Conservation (phyloP, 768 basidiomycete genomes). For the Amanita polypyramis region DNA sequence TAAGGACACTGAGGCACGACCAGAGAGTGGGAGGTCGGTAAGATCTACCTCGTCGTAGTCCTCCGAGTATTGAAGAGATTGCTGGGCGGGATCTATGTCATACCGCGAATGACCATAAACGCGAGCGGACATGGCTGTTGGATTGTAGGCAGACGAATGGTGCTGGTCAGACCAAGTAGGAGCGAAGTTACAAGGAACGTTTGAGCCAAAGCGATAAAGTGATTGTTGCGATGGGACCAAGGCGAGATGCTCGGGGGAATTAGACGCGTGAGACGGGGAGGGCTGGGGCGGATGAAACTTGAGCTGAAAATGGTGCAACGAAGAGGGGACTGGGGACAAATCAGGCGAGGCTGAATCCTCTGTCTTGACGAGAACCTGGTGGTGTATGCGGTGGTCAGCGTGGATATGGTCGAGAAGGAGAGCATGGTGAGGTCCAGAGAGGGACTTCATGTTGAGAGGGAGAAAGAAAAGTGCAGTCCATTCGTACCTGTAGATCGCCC, state of each 20-base stretch:
- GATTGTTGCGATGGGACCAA: slow-evolving; percentile 22
- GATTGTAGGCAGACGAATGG: slow-evolving; percentile 5
- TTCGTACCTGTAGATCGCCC: background rate
- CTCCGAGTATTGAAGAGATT: slow-evolving; percentile 45
- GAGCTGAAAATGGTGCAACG: slow-evolving; percentile 26
- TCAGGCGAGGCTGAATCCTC: slow-evolving; percentile 34
- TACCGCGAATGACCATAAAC: background rate
- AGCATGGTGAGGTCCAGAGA: slow-evolving; percentile 13
- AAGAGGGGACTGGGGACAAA: slow-evolving; percentile 24
- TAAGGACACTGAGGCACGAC: slow-evolving; percentile 12
- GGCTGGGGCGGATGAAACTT: slow-evolving; percentile 23
- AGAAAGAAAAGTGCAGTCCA: slow-evolving; percentile 5
- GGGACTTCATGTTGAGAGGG: slow-evolving; percentile 14
- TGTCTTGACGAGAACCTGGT: slow-evolving; percentile 27
- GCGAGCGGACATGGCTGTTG: background rate
- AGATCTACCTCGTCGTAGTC: slow-evolving; percentile 54
- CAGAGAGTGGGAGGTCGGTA: slow-evolving; percentile 28
- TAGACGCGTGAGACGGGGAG: slow-evolving; percentile 22
- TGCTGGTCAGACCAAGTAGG: slow-evolving; percentile 20
- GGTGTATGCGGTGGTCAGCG: slow-evolving; percentile 9
- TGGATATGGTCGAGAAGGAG: slow-evolving; percentile 13
- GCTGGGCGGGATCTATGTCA: slow-evolving; percentile 10
- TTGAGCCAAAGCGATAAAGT: slow-evolving; percentile 24
- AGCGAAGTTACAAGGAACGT: slow-evolving; percentile 14
- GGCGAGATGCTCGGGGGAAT: slow-evolving; percentile 14